Evolutionary conservation across 2,329 filamentous ascomycete species (phyloP).

Genomic region (Thyridium curvatum): DNA sequence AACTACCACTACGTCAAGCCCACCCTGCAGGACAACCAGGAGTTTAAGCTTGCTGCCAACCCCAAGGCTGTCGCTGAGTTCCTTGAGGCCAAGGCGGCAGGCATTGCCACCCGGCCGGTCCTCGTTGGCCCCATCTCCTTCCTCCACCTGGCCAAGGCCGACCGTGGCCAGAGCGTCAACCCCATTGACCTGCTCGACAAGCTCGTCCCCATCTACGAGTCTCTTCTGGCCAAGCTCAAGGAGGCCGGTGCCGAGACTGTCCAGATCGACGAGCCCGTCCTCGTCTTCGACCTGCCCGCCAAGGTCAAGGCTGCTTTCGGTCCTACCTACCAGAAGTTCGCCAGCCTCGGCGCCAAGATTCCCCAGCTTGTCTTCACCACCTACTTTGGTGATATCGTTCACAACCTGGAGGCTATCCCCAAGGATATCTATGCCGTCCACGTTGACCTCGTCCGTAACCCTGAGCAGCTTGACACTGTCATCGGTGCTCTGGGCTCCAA

Average conservation of each 20-base stretch:
- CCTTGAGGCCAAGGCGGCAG: slow-evolving; percentile 95
- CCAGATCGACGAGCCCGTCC: slow-evolving; percentile 95
- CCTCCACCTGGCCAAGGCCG: slow-evolving; percentile 95
- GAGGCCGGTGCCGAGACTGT: slow-evolving; percentile 91
- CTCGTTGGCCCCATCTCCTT: slow-evolving; percentile 95
- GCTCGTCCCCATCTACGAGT: slow-evolving; percentile 88
- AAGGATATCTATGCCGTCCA: slow-evolving; percentile 79
- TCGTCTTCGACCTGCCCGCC: slow-evolving; percentile 86
- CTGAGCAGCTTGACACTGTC: slow-evolving; percentile 90
- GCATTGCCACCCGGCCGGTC: slow-evolving; percentile 87
- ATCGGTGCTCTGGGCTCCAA: slow-evolving; percentile 76
- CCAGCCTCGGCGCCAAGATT: slow-evolving; percentile 68
- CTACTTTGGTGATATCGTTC: slow-evolving; percentile 98
- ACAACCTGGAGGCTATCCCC: slow-evolving; percentile 91
- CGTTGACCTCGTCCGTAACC: slow-evolving; percentile 95
- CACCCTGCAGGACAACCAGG: slow-evolving; percentile 93
- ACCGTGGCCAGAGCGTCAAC: slow-evolving; percentile 87
- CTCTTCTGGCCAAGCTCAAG: slow-evolving; percentile 92
- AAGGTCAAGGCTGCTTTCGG: slow-evolving; percentile 97
- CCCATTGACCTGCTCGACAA: slow-evolving; percentile 92
- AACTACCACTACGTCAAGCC: slow-evolving; percentile 99
- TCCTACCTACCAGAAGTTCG: slow-evolving; percentile 89
- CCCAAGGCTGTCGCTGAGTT: slow-evolving; percentile 95
- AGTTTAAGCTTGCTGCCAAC: slow-evolving; percentile 79
- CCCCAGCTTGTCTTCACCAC: slow-evolving; percentile 88